Evolutionary conservation across 148 eudicot species (phyloP).

Genomic region (Polygonum aviculare): DNA sequence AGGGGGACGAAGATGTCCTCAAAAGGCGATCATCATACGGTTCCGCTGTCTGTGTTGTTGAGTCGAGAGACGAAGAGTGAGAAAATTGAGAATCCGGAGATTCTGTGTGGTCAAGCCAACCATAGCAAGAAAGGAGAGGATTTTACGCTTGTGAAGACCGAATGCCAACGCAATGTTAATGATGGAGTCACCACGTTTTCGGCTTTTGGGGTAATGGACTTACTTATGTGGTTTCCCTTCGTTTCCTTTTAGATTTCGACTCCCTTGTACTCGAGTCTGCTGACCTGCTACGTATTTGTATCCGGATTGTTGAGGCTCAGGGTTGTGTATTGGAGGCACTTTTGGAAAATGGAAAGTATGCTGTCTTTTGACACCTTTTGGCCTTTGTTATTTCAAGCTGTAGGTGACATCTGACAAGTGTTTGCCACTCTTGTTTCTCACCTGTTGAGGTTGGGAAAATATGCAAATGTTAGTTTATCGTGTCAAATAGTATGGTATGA

Average conservation of each 20-base stretch:
- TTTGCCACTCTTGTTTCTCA: not conserved
- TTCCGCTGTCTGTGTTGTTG: slow-evolving; percentile 78
- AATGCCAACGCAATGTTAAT: slow-evolving; percentile 75
- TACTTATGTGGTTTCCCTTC: not conserved
- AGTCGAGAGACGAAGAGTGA: slow-evolving; percentile 82
- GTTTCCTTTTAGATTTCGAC: not conserved
- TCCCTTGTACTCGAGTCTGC: not conserved
- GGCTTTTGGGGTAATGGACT: slow-evolving; percentile 64
- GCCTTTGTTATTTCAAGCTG: not conserved
- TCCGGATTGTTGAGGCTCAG: not conserved
- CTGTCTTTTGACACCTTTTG: slow-evolving; percentile 5
- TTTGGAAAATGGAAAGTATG: not conserved
- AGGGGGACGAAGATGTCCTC: slow-evolving; percentile 51
- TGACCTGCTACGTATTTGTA: not conserved
- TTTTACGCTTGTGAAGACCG: slow-evolving; percentile 66
- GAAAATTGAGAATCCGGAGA: slow-evolving; percentile 70
- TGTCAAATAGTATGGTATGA: not conserved
- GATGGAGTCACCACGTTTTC: slow-evolving; percentile 85
- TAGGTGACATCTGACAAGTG: not conserved
- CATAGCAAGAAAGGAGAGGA: slow-evolving; percentile 98
- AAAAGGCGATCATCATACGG: slow-evolving; percentile 76
- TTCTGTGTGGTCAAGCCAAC: slow-evolving; percentile 56
- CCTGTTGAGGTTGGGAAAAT: not conserved
- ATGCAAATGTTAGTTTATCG: not conserved
- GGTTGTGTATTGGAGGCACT: not conserved